Evolutionary conservation across 176 grass and related monocot species (phyloP).

Genomic region (Areca catechu): DNA sequence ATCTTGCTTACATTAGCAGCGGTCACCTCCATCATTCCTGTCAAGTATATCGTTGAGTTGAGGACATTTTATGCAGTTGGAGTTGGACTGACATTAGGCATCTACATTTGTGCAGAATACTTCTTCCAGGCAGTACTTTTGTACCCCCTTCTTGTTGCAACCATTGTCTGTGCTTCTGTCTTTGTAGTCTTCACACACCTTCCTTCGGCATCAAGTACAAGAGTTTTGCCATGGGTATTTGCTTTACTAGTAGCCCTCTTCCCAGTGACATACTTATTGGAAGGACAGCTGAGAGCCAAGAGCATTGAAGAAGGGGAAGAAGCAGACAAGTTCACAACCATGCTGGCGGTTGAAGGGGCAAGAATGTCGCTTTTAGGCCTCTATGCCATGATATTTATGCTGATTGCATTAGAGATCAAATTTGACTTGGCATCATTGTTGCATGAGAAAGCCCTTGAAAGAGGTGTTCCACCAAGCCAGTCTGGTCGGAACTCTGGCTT

Average conservation of each 20-base stretch:
- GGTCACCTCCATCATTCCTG: constrained; percentile 79
- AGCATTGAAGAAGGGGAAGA: constrained; percentile 69
- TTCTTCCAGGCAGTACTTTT: constrained; percentile 83
- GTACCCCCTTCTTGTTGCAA: constrained; percentile 89
- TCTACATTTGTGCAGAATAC: constrained; percentile 92
- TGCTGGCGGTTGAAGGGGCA: constrained; percentile 85
- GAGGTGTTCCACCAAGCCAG: constrained; percentile 33
- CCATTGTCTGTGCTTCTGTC: constrained; percentile 61
- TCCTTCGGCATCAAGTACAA: constrained; percentile 90
- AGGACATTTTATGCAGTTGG: constrained; percentile 70
- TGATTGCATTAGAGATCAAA: constrained; percentile 85
- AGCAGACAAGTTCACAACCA: constrained; percentile 71
- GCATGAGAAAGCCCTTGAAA: constrained; percentile 60
- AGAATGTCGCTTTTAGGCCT: constrained; percentile 93
- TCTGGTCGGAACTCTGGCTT: constrained; percentile 44
- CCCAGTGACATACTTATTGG: constrained; percentile 87
- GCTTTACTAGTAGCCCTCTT: constrained; percentile 77
- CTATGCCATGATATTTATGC: constrained; percentile 97
- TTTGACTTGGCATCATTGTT: constrained; percentile 79
- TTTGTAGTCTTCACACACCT: constrained; percentile 88
- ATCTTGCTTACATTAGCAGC: constrained; percentile 79
- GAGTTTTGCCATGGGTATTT: constrained; percentile 92
- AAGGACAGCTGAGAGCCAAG: constrained; percentile 81
- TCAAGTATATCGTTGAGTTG: constrained; percentile 90
- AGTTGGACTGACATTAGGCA: constrained; percentile 72